Base-by-base conservation (phyloP, 352 stramenopile species). In the Phytophthora podocarpi region DNA sequence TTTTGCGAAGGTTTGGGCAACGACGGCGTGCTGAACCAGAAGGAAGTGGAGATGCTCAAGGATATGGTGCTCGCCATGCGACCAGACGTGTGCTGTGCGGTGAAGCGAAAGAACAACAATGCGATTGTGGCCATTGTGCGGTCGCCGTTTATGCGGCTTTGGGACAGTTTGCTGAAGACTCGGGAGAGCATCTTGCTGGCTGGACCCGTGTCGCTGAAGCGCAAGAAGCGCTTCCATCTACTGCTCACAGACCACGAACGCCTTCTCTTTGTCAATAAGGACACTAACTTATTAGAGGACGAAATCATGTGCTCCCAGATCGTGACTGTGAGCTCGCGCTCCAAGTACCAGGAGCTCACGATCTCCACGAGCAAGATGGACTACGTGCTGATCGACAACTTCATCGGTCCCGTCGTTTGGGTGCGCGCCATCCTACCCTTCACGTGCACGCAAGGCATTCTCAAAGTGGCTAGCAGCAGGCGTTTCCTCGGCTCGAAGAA, bases 231-330 rank as follows among this genome's bases (percentile, higher is more conserved):
- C 18, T 95, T 88, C 61, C 85, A 95, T 56, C 47, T 95, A 56
- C 63, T 95, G 46, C 76, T 95, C 34, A 95, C 85, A 31, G 82
- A 93, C 57, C 83, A 95, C 67, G 85, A 95, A 64, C 85, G 85
- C 10, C 68, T 95, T 47, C 69, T 95, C 26, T 91, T 95, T 70
- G 79, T 95, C 58, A 95, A 95, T 78, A 90, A 90, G 67, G 84
- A 91, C 47, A 91, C 83, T 67, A 95, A 95, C 70, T 80, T 91
- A 79, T 80, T 95, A 68, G 85, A 95, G 52, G 85, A 95, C 64
- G 85, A 95, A 67, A 85, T 95, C 70, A 91, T 95, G 78, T 93
- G 85, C 72, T 83, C 80, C 11, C 85, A 93, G 54, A 91, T 95
- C 59, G 83, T 95, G 63, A 95, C 85, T 4, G 83, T 95, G 57